phyloP scores from a whole-genome alignment of 2,329 filamentous ascomycete genomes.

The Uncinocarpus reesii region DNA sequence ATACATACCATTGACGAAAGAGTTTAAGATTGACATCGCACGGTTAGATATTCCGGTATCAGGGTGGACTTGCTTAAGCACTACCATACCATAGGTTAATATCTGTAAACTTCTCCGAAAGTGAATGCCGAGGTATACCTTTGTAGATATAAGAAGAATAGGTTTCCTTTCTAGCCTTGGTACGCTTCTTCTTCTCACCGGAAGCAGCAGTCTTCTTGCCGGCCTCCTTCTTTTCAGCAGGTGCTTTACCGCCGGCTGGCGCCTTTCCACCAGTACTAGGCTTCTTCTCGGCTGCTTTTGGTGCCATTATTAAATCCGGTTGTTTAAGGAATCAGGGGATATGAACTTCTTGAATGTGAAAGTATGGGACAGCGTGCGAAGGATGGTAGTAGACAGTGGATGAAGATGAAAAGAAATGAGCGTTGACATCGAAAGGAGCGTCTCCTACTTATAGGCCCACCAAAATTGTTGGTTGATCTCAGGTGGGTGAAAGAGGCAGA shows the following conservation, averaged over 20 bases:
- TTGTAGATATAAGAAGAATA: slow-evolving; percentile 99
- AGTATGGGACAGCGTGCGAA: slow-evolving; percentile 26
- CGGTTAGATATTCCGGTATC: slow-evolving; percentile 99
- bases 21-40: slow-evolving; percentile 99
- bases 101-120: neutral
- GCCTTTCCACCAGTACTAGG: slow-evolving; percentile 89
- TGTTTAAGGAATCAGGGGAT: too few species aligned
- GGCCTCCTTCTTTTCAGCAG: slow-evolving; percentile 98
- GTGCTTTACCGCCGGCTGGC: slow-evolving; percentile 59
- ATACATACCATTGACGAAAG: slow-evolving; percentile 86
- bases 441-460: slow-evolving; percentile 37
- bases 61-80: slow-evolving; percentile 99
- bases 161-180: slow-evolving; percentile 99
- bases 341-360: slow-evolving; percentile 11
- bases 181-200: slow-evolving; percentile 99
- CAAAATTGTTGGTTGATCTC: slow-evolving; percentile 37
- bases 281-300: slow-evolving; percentile 98
- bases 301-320: slow-evolving; percentile 59
- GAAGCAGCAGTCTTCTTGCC: slow-evolving; percentile 96
- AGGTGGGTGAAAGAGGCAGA: slow-evolving; percentile 34
- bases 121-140: slow-evolving; percentile 55
- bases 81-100: slow-evolving; percentile 40
- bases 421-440: slow-evolving; percentile 21
- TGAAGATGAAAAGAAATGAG: slow-evolving; percentile 21
- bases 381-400: slow-evolving; percentile 10